Evolutionary conservation across 805 yeast genomes (phyloP), one percentile per base, ranked within the genome.

Genomic region (Zygosaccharomyces kombuchaensis): DNA sequence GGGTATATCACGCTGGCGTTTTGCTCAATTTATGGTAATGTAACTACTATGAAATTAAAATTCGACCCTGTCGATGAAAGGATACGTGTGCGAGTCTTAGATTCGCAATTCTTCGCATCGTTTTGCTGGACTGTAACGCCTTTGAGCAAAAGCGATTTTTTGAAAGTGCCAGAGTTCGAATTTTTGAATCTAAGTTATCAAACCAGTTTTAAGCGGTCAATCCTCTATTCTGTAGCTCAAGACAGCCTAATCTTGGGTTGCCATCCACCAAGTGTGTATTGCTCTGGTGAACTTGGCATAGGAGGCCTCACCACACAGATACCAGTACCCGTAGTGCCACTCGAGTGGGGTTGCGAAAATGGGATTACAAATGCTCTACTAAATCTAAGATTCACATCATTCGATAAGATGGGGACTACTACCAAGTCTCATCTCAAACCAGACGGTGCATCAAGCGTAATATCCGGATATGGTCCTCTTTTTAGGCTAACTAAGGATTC

Each of bases 261-360:
- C 13, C 44, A 47, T 8, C 55, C 60, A 6, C 44, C 53, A 14
- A 50, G 45, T 26, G 27, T 40, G 2, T 37, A 40, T 22, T 34
- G 44, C 9, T 60, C 65, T 1, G 53, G 52, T 16, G 43, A 54
- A 12, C 49, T 54, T n/a, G 65, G 65, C 1, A 50, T 58, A 9
- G 65, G 65, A 7, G 42, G 57, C 6, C 17, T 53, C 16, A 52
- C 60, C 2, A 58, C 62, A 2, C 62, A 56, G 41, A 52, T 59
- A n/a, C 53, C 56, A 9, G 63, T 60, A 10, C 65, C 65, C 9
- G 47, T 47, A 2, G 39, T 57, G 5, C 44, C 51, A n/a, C 26
- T 58, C n/a, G 13, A 38, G 2, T 47, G 52, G 40, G 43, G 51
- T 12, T 50, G 52, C 41, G 29, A 27, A n/a, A 40, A 45, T 16